Percentiles rank a stretch among this genome's conserved stretches.
These are phyloP conservation scores for Mycena galericulata DNA, from an alignment of 768 basidiomycete genomes.

Conservation along the genomic window DNA sequence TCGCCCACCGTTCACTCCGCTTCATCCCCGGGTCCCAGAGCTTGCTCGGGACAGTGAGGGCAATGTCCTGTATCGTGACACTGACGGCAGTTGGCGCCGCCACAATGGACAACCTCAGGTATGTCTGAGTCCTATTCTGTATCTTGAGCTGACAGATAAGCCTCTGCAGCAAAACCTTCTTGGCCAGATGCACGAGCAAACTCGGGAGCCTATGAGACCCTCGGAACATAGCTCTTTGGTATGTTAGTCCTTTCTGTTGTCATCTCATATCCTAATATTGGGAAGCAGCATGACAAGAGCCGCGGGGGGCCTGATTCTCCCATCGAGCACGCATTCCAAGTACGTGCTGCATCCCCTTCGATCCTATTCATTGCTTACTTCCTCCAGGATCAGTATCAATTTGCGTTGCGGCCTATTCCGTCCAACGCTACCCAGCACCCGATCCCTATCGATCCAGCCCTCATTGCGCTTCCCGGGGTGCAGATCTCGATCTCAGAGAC, in stretches of 20 bases:
- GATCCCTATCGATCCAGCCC: conserved; percentile 11
- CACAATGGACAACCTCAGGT: conserved; percentile 5
- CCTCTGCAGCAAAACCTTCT: not conserved
- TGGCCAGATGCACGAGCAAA: too few relatives aligned
- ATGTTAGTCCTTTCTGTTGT: not conserved
- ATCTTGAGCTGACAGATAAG: not conserved
- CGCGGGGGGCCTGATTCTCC: conserved; percentile 7
- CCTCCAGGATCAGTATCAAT: not conserved
- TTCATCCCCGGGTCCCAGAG: not conserved
- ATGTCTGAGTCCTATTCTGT: not conserved
- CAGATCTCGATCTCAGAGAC: not conserved
- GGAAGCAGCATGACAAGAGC: not conserved
- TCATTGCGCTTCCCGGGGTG: not conserved
- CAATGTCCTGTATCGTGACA: not conserved
- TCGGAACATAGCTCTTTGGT: not conserved
- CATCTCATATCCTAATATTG: not conserved
- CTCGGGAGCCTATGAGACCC: not conserved
- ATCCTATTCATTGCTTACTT: not conserved
- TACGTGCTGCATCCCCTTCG: not conserved
- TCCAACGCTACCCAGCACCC: not conserved
- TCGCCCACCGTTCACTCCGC: conserved; percentile 5
- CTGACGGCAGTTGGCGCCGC: not conserved
- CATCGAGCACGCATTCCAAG: conserved; percentile 7
- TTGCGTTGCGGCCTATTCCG: not conserved
- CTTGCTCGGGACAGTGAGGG: not conserved